Evolutionary conservation across 768 basidiomycete species (phyloP), one percentile per base, ranked within the genome.

Genomic region (Russula abietina): DNA sequence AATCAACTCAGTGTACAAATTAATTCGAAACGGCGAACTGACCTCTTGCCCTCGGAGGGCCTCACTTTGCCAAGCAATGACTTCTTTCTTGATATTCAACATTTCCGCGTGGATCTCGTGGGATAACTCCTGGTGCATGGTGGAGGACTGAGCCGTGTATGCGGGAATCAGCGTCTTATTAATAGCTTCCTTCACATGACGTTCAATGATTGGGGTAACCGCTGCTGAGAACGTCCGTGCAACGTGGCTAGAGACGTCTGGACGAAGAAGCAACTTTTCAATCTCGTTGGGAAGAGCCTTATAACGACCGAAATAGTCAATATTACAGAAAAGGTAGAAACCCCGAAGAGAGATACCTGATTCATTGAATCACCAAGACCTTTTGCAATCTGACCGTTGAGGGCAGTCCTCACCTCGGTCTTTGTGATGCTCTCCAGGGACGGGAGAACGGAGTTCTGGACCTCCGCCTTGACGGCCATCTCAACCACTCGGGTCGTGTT

Each of bases 401-500:
- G 78, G 12, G 88, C 89, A 5, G 82, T 75, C 73, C 86, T 87
- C 59, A 95, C 88, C 73, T 93, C 91, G 55, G 75, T 83, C 74
- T 85, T 88, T 10, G 90, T 93, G 71, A 93, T 90, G 58, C 76
- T 85, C 72, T 92, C 90, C 38, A 94, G 78, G 9, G 90, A 83
- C 4, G 92, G 92, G 22, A 93, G 77, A 14, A 94, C 89, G 0
- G 89, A 91, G 69, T 80, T 87, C 71, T 90, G 90, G 17, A 93
- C 87, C 71, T 93, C 91, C 57, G 77, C 79, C 77, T 91, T 92
- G 70, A 93, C 88, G 16, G 91, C 92, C 80, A 88, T 81, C 76
- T 94, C 92, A 49, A 94, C 92, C 53, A 93, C 89, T 14, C 90
- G 83, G 11, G 90, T 91, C 12, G 91, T 93, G 68, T 93, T 93